Evolutionary conservation across 2,329 filamentous ascomycete species (phyloP), one percentile per base, ranked within the genome.

Genomic region (Ilyonectria robusta): DNA sequence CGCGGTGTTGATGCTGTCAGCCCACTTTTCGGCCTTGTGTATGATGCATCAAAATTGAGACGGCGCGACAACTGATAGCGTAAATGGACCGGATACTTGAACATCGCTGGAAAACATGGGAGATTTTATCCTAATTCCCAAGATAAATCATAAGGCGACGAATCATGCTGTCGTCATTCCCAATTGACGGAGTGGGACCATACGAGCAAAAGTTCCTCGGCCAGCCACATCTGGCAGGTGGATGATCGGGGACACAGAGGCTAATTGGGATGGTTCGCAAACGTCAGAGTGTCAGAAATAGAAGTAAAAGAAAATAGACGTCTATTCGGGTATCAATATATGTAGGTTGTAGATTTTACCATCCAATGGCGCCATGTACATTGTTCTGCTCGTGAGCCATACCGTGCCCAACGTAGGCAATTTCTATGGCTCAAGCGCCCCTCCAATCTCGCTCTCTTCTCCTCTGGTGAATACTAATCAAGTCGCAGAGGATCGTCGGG

Each of bases 401-500:
- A 3, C 19, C 19, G 17, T 13, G 44, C 19, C 31, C 6, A 33
- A 31, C 17, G 17, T 11, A 15, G 17, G 17, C 48, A 19, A 33
- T 10, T 15, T 15, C 29, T 8, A 8, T 29, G 4, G 11, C 9
- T 51, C 44, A 29, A 13, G 11, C 40, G 17, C 10, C 1, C 19
- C 13, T 13, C 1, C n/a, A 21, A 10, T 7, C 48, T 29, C 9
- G 21, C 7, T 44, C 23, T 23, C 21, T 35, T 50, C 33, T 10
- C 48, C 19, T 10, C 29, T 6, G 6, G 10, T 7, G 26, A 37
- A 23, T 29, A 46, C 62, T 73, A 76, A 29, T 72, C 66, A 17
- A 77, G 68, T 3, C 70, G 69, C 21, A 76, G 40, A n/a, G 72
- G 72, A 56, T 72, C 62, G 35, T 75, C 76, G 1, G 74, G 69